Percentiles rank a stretch among this genome's conserved stretches.
These are phyloP conservation scores for Auriculariales sp. DNA, from an alignment of 768 basidiomycete species.

Conservation along the genomic window DNA sequence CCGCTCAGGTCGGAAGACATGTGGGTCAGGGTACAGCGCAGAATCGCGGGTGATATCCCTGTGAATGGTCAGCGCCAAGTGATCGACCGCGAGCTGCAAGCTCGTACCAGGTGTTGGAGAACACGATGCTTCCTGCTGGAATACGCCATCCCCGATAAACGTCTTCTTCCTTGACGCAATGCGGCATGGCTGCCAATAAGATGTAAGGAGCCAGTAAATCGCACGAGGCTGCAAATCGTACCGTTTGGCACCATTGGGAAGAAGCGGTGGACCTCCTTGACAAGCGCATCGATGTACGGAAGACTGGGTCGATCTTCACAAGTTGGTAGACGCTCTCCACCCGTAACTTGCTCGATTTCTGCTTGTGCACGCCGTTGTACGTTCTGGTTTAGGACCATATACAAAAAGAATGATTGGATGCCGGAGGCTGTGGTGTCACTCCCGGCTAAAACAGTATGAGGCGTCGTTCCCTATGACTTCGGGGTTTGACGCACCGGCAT, in stretches of 20 bases:
- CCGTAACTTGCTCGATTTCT: constrained; percentile 23
- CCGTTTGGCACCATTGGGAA: constrained; percentile 13
- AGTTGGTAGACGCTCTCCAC: constrained; percentile 18
- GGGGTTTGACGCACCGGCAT: not conserved
- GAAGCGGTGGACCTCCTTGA: constrained; percentile 22
- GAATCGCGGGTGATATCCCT: constrained; percentile 43
- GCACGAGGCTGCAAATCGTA: not conserved
- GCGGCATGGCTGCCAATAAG: constrained; percentile 6
- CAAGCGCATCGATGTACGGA: constrained; percentile 23
- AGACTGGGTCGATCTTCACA: constrained; percentile 19
- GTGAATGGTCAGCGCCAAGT: not conserved
- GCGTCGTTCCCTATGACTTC: not conserved
- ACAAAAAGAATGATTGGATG: constrained; percentile 6
- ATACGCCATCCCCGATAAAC: constrained; percentile 20
- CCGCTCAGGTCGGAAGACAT: constrained; percentile 19
- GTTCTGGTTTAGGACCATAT: constrained; percentile 14
- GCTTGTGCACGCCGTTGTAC: constrained; percentile 16
- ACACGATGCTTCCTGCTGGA: constrained; percentile 16
- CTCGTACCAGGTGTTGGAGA: constrained; percentile 13
- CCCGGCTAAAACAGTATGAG: not conserved
- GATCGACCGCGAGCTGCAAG: constrained; percentile 3
- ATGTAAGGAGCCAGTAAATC: not conserved
- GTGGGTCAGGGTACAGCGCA: constrained; percentile 17
- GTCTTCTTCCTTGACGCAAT: constrained; percentile 17
- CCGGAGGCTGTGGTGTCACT: constrained; percentile 8